Percentiles rank a stretch among this genome's conserved stretches.
These are phyloP conservation scores for Paramecium biaurelia DNA, from an alignment of 73 alveolate genomes.

Conservation along the genomic window DNA sequence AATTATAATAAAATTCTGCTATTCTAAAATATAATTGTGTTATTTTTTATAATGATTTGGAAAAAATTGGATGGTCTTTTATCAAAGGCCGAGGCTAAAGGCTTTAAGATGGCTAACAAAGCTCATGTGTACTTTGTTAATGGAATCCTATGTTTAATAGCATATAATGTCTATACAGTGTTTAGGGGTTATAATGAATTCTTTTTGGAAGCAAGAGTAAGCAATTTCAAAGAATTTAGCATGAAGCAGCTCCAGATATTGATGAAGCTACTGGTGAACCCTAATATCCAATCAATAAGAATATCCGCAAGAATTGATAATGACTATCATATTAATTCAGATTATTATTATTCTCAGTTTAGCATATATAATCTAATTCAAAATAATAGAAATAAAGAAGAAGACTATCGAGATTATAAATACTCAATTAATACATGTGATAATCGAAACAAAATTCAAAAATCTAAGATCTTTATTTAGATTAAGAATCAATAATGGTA, in stretches of 20 bases:
- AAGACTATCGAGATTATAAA: background rate
- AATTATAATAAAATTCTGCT: background rate
- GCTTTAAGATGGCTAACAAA: conserved; percentile 59
- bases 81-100: conserved; percentile 58
- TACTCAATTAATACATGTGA: background rate
- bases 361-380: background rate
- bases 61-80: conserved; percentile 50
- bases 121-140: conserved; percentile 50
- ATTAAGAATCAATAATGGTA: no score
- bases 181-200: conserved; percentile 62
- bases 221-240: background rate
- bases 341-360: background rate
- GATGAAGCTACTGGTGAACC: background rate
- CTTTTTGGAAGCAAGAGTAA: conserved; percentile 65
- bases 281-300: conserved; percentile 23
- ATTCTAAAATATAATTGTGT: background rate
- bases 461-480: background rate
- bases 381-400: background rate
- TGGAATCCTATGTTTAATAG: conserved; percentile 15
- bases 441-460: background rate
- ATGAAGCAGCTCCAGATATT: conserved; percentile 21
- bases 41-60: conserved; percentile 45
- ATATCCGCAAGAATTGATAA: background rate
- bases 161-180: conserved; percentile 46
- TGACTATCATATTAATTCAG: background rate